These are phyloP conservation scores for Paramecium caudatum DNA, from an alignment of 73 alveolate species.

Conservation along the genomic window DNA sequence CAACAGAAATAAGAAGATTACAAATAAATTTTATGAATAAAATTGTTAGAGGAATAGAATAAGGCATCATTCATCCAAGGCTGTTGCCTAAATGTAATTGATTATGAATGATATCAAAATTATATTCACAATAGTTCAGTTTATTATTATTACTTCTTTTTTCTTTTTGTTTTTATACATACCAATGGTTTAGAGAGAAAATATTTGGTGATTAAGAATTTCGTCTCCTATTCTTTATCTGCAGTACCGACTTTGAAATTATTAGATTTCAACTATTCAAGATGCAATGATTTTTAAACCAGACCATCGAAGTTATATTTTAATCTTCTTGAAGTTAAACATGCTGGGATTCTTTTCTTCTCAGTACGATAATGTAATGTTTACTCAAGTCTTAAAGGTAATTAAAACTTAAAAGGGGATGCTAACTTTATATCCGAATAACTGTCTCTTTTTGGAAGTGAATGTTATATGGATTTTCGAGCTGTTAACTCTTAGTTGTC, in stretches of 20 bases:
- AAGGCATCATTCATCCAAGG: neutral
- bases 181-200: conserved; percentile 1
- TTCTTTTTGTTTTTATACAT: neutral
- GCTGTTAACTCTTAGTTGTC: neutral
- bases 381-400: neutral
- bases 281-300: neutral
- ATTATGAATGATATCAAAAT: neutral
- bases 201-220: neutral
- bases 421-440: neutral
- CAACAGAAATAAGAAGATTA: conserved; percentile 23
- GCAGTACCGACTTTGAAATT: neutral
- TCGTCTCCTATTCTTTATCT: neutral
- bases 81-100: too few relatives aligned
- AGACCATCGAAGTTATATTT: neutral
- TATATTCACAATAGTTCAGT: neutral
- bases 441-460: neutral
- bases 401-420: conserved; percentile 21
- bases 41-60: neutral
- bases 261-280: neutral
- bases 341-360: conserved; percentile 17
- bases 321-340: neutral
- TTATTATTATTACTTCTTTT: neutral
- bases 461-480: neutral
- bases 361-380: neutral
- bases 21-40: conserved; percentile 56